phyloP scores from a whole-genome alignment of 2,329 filamentous ascomycete species.

The Talaromyces verruculosus region DNA sequence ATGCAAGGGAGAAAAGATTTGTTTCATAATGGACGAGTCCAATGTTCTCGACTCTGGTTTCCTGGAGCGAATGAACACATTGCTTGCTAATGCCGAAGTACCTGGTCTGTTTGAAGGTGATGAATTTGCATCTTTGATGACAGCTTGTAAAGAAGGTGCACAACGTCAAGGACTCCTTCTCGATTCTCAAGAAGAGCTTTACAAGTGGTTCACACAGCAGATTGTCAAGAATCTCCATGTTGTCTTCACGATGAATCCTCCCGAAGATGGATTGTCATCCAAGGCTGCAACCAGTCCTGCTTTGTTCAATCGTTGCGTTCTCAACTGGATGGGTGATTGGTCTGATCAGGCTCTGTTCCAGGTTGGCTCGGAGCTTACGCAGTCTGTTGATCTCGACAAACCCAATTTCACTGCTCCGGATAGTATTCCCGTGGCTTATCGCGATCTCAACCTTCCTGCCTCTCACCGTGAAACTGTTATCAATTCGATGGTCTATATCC shows the following conservation, averaged over 20 bases:
- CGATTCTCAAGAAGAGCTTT: slow-evolving; percentile 98
- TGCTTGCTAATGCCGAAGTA: slow-evolving; percentile 98
- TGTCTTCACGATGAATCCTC: slow-evolving; percentile 99
- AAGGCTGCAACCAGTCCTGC: slow-evolving; percentile 97
- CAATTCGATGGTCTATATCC: slow-evolving; percentile 98
- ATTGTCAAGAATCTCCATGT: slow-evolving; percentile 99
- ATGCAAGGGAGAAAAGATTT: slow-evolving; percentile 98
- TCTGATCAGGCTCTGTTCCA: slow-evolving; percentile 98
- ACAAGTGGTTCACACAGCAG: slow-evolving; percentile 99
- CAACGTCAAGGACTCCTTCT: slow-evolving; percentile 92
- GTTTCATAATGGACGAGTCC: slow-evolving; percentile 99
- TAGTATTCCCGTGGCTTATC: slow-evolving; percentile 88
- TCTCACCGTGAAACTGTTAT: slow-evolving; percentile 88
- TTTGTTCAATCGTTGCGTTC: slow-evolving; percentile 97
- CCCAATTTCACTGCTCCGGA: slow-evolving; percentile 83
- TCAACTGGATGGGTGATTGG: slow-evolving; percentile 99
- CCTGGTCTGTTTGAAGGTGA: slow-evolving; percentile 99
- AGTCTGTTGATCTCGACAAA: slow-evolving; percentile 92
- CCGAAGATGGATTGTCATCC: slow-evolving; percentile 87
- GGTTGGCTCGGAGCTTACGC: slow-evolving; percentile 90
- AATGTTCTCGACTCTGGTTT: slow-evolving; percentile 99
- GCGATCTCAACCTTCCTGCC: slow-evolving; percentile 77
- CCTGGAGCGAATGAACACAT: slow-evolving; percentile 97
- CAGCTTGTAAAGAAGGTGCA: slow-evolving; percentile 95
- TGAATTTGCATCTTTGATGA: slow-evolving; percentile 97